phyloP scores from a whole-genome alignment of 2,329 filamentous ascomycete genomes.

The Cladophialophora immunda region DNA sequence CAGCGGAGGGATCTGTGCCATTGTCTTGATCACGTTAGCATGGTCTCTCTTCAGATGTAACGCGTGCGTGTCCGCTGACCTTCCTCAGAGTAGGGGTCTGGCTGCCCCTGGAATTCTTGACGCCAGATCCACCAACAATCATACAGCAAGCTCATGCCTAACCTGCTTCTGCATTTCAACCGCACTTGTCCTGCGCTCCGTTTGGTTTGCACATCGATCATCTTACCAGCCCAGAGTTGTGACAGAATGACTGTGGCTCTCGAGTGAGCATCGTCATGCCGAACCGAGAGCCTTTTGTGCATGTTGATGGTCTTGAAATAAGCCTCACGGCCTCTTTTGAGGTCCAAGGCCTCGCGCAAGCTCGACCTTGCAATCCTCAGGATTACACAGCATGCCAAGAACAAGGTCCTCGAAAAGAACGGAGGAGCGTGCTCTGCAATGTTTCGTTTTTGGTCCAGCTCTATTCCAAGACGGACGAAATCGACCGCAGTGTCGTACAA shows the following conservation, averaged over 20 bases:
- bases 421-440: slow-evolving; percentile 8
- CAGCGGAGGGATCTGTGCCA: not conserved
- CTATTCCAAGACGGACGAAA: slow-evolving; percentile 1
- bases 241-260: slow-evolving; percentile 3
- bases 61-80: not conserved
- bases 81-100: slow-evolving; percentile 13
- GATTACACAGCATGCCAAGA: slow-evolving; percentile 7
- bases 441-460: slow-evolving; percentile 6
- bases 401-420: slow-evolving; percentile 9
- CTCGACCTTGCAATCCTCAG: slow-evolving; percentile 11
- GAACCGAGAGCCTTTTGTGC: slow-evolving; percentile 4
- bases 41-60: not conserved
- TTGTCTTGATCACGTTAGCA: slow-evolving; percentile 1
- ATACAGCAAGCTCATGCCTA: slow-evolving; percentile 24
- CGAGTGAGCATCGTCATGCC: not conserved
- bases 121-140: slow-evolving; percentile 28
- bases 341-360: slow-evolving; percentile 12
- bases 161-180: not conserved
- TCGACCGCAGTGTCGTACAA: slow-evolving; percentile 1
- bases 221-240: slow-evolving; percentile 3
- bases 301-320: slow-evolving; percentile 6
- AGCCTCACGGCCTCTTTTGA: not conserved
- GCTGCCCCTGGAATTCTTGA: slow-evolving; percentile 19
- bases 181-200: slow-evolving; percentile 1
- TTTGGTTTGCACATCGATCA: not conserved